Conservation (phyloP, 1,284 basidiomycete genomes). For the Somion occarium region DNA sequence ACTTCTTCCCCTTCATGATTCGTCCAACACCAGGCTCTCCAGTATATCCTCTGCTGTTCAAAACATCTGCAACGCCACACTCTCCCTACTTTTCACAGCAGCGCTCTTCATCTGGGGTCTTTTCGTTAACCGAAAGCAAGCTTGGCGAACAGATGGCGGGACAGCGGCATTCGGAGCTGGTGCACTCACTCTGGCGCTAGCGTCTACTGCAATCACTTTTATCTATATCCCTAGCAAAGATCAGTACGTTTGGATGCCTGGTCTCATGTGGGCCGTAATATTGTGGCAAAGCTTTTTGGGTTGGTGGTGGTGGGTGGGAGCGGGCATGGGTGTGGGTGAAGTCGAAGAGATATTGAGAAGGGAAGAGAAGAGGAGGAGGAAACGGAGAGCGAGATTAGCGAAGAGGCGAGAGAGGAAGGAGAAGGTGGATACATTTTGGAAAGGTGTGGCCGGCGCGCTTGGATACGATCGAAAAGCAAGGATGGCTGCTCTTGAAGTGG, state of each 20-base stretch:
- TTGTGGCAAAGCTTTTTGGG: slow-evolving; percentile 91
- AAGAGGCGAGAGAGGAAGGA: slow-evolving; percentile 38
- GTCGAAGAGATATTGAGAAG: slow-evolving; percentile 55
- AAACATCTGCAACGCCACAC: slow-evolving; percentile 93
- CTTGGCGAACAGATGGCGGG: slow-evolving; percentile 94
- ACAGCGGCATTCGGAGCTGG: slow-evolving; percentile 91
- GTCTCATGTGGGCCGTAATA: slow-evolving; percentile 81
- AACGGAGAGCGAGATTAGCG: slow-evolving; percentile 36
- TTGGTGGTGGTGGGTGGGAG: slow-evolving; percentile 99
- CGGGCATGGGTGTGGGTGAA: slow-evolving; percentile 69
- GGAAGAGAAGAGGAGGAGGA: slow-evolving; percentile 53
- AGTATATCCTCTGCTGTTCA: slow-evolving; percentile 75
- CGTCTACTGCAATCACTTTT: slow-evolving; percentile 82
- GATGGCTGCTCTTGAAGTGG: background rate
- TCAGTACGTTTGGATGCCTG: slow-evolving; percentile 82
- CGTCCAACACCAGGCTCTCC: slow-evolving; percentile 35
- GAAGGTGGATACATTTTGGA: slow-evolving; percentile 48
- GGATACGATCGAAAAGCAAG: slow-evolving; percentile 14
- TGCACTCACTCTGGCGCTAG: slow-evolving; percentile 72
- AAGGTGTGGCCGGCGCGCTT: slow-evolving; percentile 41
- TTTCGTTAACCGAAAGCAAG: slow-evolving; percentile 83
- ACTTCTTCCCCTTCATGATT: slow-evolving; percentile 66
- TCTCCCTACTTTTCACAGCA: slow-evolving; percentile 89
- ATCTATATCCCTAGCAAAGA: slow-evolving; percentile 79
- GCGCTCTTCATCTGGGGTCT: slow-evolving; percentile 93